Percentiles rank a stretch among this genome's conserved stretches.
Conservation (phyloP, 208 protist species). For the Strigomonas galati region DNA sequence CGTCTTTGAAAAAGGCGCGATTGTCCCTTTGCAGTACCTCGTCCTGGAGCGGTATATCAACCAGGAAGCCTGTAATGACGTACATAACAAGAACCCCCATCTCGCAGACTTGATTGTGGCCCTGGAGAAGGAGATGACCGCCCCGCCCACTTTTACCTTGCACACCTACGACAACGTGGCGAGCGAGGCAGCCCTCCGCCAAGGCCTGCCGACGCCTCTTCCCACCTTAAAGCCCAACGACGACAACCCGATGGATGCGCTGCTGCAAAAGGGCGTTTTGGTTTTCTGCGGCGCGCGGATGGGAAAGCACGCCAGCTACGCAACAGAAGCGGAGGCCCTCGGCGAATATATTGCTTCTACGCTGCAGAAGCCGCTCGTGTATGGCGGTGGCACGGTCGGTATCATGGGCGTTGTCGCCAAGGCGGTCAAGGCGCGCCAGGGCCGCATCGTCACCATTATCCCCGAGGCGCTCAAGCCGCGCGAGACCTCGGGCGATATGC, state of each 20-base stretch:
- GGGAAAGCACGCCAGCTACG: conserved; percentile 42
- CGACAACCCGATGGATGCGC: conserved; percentile 18
- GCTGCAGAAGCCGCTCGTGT: conserved; percentile 47
- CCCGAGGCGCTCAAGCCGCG: conserved; percentile 43
- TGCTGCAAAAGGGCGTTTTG: conserved; percentile 56
- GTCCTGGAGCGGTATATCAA: conserved; percentile 63
- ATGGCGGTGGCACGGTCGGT: conserved; percentile 76
- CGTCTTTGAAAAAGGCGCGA: conserved; percentile 25
- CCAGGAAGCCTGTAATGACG: conserved; percentile 27
- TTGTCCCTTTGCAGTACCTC: conserved; percentile 29
- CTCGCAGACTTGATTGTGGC: conserved; percentile 30
- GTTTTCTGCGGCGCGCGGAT: conserved; percentile 63
- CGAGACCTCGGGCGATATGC: conserved; percentile 54
- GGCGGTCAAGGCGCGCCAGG: conserved; percentile 18
- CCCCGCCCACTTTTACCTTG: conserved; percentile 6
- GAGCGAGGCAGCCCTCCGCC: conserved; percentile 5
- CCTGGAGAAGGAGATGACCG: conserved; percentile 20
- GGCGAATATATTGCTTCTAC: conserved; percentile 42
- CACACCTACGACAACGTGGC: conserved; percentile 20
- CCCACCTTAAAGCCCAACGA: neutral
- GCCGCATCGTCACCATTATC: conserved; percentile 59
- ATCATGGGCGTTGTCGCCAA: conserved; percentile 73
- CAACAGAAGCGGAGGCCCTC: conserved; percentile 36
- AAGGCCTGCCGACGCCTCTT: neutral
- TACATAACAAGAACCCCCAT: conserved; percentile 42